Percentiles rank a stretch among this genome's conserved stretches.
phyloP scores from a whole-genome alignment of 441 rosid genomes.

The Codiaeum variegatum region DNA sequence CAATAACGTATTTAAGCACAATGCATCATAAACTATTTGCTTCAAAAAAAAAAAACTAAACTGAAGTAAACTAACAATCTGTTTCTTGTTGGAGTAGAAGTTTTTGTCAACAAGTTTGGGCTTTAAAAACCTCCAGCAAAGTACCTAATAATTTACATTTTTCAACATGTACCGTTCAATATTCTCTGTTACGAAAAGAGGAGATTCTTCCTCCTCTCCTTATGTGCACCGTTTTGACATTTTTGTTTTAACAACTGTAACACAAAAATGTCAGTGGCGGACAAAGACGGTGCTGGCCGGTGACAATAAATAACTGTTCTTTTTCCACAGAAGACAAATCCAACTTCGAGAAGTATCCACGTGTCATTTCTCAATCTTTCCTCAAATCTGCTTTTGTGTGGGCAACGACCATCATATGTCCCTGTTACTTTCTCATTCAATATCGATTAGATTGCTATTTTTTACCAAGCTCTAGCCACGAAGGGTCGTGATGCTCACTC shows the following conservation, averaged over 20 bases:
- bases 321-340: neutral
- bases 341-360: neutral
- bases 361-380: neutral
- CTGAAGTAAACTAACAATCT: too few species aligned
- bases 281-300: neutral
- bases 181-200: neutral
- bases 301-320: neutral
- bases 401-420: neutral
- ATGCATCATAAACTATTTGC: too few species aligned
- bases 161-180: neutral
- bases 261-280: too few species aligned
- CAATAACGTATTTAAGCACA: too few species aligned
- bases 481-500: constrained; percentile 30
- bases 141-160: neutral
- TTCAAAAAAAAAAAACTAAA: too few species aligned
- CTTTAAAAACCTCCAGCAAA: too few species aligned
- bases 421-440: neutral
- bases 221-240: constrained; percentile 1
- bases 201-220: neutral
- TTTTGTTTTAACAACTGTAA: too few species aligned
- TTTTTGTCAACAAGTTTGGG: too few species aligned
- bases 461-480: constrained; percentile 75
- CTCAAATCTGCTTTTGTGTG: neutral
- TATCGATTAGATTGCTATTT: constrained; percentile 17
- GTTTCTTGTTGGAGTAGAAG: too few species aligned